phyloP scores from a whole-genome alignment of 75 land plant species.

The Isoetes taiwanensis region DNA sequence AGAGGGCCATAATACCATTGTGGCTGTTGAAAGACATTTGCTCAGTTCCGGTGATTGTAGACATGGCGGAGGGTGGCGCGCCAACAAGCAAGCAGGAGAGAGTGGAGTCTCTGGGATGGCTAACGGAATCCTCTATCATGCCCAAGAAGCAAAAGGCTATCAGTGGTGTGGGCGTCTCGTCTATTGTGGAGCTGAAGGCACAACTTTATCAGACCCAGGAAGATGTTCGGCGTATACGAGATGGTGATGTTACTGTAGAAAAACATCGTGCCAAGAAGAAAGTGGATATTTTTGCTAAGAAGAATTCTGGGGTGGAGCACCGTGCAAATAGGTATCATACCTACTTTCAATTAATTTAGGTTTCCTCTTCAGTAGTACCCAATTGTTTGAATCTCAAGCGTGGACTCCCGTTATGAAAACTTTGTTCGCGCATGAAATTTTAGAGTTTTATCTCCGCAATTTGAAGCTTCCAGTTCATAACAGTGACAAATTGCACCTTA shows the following conservation, averaged over 20 bases:
- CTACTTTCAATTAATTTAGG: background rate
- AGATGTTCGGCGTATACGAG: constrained; percentile 41
- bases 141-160: constrained; percentile 74
- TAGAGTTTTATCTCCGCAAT: background rate
- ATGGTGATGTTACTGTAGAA: constrained; percentile 15
- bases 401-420: background rate
- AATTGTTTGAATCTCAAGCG: constrained; percentile 1
- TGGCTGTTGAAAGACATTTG: too few species aligned
- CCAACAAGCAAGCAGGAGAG: constrained; percentile 11
- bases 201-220: constrained; percentile 80
- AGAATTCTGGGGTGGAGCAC: constrained; percentile 76
- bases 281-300: constrained; percentile 38
- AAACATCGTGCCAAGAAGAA: constrained; percentile 49
- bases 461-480: background rate
- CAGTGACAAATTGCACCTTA: constrained; percentile 87
- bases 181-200: constrained; percentile 82
- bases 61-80: constrained; percentile 8
- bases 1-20: too few species aligned
- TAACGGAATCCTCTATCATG: constrained; percentile 83
- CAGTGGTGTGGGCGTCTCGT: constrained; percentile 78
- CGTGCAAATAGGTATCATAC: constrained; percentile 43
- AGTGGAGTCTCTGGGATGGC: constrained; percentile 92
- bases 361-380: background rate
- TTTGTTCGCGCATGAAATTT: background rate
- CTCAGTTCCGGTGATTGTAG: too few species aligned